Evolutionary conservation across 2,329 filamentous ascomycete genomes (phyloP).

Genomic region (Didymella sp.): DNA sequence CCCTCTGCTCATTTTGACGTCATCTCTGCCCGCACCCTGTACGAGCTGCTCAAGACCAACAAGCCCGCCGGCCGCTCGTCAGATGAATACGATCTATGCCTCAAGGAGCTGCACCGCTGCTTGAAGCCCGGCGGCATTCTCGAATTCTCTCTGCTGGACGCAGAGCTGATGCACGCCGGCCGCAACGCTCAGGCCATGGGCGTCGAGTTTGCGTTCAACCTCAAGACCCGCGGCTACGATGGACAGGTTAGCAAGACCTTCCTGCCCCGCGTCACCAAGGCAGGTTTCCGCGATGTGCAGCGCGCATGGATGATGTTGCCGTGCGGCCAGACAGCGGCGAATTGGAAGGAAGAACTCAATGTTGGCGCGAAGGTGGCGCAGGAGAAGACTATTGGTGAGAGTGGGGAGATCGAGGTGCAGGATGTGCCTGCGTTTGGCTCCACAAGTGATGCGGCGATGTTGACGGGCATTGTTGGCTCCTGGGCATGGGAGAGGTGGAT

Average conservation of each 20-base stretch:
- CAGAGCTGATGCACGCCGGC: constrained; percentile 86
- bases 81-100: constrained; percentile 87
- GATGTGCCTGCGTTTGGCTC: constrained; percentile 43
- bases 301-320: constrained; percentile 90
- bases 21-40: constrained; percentile 85
- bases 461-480: constrained; percentile 82
- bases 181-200: constrained; percentile 80
- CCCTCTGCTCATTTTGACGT: constrained; percentile 86
- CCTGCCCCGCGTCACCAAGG: constrained; percentile 73
- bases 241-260: constrained; percentile 82
- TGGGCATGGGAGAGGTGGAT: constrained; percentile 98
- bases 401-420: constrained; percentile 41
- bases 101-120: constrained; percentile 86
- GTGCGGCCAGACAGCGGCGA: constrained; percentile 65
- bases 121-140: constrained; percentile 92
- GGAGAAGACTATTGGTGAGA: constrained; percentile 49
- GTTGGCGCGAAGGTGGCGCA: constrained; percentile 42
- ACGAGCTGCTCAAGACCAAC: constrained; percentile 77
- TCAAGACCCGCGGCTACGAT: constrained; percentile 90
- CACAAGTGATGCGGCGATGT: constrained; percentile 73
- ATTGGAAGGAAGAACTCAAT: constrained; percentile 48
- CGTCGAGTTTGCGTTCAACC: constrained; percentile 89
- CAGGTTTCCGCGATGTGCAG: constrained; percentile 80
- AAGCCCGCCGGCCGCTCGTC: constrained; percentile 56
- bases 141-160: constrained; percentile 89